Evolutionary conservation across 805 yeast genomes (phyloP), one percentile per base, ranked within the genome.

Genomic region (Jamesozyma rosinii): DNA sequence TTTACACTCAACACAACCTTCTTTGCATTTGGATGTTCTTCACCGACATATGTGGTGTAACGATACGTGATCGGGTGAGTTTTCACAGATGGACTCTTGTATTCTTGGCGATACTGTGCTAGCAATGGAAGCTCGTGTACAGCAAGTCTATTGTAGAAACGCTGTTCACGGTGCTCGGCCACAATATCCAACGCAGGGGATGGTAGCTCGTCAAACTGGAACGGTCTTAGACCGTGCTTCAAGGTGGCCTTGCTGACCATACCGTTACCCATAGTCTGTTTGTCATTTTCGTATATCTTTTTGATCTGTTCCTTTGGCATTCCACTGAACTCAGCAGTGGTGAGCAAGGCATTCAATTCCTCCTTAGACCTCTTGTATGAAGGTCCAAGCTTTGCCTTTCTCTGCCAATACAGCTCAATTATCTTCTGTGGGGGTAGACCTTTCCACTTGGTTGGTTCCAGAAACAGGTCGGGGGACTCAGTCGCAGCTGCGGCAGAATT

Each of bases 51-150:
- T 35, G 83, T 78, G 15, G 84, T 77, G 67, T 80, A 89, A 52
- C 79, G 76, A 57, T 83, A 83, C 32, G 69, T 68, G 34, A 88
- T 67, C 4, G 88, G 87, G 9, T 70, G 62, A 22, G 69, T 67
- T 15, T 55, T 58, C 10, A 52, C 51, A 5, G 70, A 51, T 13
- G 69, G 69, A 18, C 81, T 81, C 29, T 56, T 61, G 67, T 84
- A 89, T 46, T 71, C 72, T 63, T 82, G 78, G 52, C 90, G 81
- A 59, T 72, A 83, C 61, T 86, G 79, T 35, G 81, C 79, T 49
- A 92, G 71, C 44, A 78, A 74, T 5, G 98, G 98, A 71, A 90
- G 74, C 61, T 90, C 97, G 65, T 82, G 90, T 0, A 97, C 96
- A 10, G 94, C 86, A 36, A 86, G 71, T 54, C 97, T 75, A 57